These are phyloP conservation scores for Eimeria falciformis DNA, from an alignment of 169 alveolate genomes.

Conservation along the genomic window DNA sequence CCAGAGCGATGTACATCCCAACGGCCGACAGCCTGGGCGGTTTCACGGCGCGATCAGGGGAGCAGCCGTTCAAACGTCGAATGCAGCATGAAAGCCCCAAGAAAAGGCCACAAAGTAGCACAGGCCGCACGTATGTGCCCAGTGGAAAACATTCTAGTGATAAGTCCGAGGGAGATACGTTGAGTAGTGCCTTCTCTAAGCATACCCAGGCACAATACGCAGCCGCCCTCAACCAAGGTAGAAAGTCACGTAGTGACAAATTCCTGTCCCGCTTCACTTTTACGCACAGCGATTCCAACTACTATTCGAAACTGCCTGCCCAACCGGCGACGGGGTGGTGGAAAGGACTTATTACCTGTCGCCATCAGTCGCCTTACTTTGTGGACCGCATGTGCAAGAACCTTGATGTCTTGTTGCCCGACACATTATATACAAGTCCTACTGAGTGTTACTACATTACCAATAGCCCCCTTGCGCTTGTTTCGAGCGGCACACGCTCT, in stretches of 20 bases:
- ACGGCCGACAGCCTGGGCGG: too few relatives aligned
- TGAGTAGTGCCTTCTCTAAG: not conserved
- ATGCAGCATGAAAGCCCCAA: not conserved
- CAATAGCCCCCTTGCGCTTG: constrained; percentile 39
- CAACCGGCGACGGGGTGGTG: constrained; percentile 79
- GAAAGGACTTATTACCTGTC: constrained; percentile 57
- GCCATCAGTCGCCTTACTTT: constrained; percentile 49
- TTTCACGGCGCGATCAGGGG: too few relatives aligned
- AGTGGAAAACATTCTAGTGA: constrained; percentile 10
- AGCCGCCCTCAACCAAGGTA: constrained; percentile 48
- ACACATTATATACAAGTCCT: constrained; percentile 48
- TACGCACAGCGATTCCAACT: constrained; percentile 56
- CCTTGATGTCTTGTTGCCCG: constrained; percentile 66
- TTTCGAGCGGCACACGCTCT: constrained; percentile 13
- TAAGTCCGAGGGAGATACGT: constrained; percentile 18
- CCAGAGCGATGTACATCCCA: too few relatives aligned
- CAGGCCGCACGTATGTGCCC: constrained; percentile 9
- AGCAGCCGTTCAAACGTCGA: too few relatives aligned
- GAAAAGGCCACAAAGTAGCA: constrained; percentile 67
- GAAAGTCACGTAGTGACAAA: constrained; percentile 65
- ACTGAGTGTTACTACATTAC: constrained; percentile 71
- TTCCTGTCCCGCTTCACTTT: constrained; percentile 67
- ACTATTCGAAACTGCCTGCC: constrained; percentile 63
- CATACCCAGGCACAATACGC: not conserved
- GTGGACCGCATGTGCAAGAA: constrained; percentile 34